A percentile compares a stretch with the other conserved stretches of the same genome.
These are phyloP conservation scores for Haberlea rhodopensis DNA, from an alignment of 257 asterid species.

Conservation along the genomic window DNA sequence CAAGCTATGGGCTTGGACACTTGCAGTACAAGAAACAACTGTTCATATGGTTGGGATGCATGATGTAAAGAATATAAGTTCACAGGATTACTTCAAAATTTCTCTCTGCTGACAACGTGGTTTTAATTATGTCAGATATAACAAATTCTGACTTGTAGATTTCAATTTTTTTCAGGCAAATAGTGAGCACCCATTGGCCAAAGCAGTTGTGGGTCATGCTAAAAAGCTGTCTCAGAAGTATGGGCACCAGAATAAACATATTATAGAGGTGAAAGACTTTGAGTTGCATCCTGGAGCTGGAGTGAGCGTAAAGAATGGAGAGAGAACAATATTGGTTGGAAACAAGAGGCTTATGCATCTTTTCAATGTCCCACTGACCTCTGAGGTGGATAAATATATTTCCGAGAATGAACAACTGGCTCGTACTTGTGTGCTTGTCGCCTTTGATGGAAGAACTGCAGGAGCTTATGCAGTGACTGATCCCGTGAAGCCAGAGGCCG, in stretches of 20 bases:
- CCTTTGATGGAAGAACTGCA: slow-evolving; percentile 64
- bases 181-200: slow-evolving; percentile 95
- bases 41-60: slow-evolving; percentile 11
- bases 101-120: not conserved
- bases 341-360: slow-evolving; percentile 77
- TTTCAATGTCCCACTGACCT: slow-evolving; percentile 49
- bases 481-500: slow-evolving; percentile 90
- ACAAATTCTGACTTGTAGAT: slow-evolving; percentile 15
- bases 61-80: not conserved
- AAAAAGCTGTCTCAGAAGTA: slow-evolving; percentile 50
- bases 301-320: slow-evolving; percentile 78
- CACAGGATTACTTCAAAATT: not conserved
- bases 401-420: slow-evolving; percentile 75
- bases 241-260: slow-evolving; percentile 40
- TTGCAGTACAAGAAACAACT: slow-evolving; percentile 2
- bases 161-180: slow-evolving; percentile 52
- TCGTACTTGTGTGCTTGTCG: slow-evolving; percentile 85
- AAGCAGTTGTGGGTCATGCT: slow-evolving; percentile 85
- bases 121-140: not conserved
- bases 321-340: slow-evolving; percentile 64
- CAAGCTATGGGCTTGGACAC: not conserved
- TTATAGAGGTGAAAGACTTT: slow-evolving; percentile 67
- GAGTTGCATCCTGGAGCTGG: slow-evolving; percentile 94
- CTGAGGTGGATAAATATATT: slow-evolving; percentile 60
- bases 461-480: slow-evolving; percentile 94